Conservation (phyloP, 345 rosid genomes). For the Pugionium dolabratum region DNA sequence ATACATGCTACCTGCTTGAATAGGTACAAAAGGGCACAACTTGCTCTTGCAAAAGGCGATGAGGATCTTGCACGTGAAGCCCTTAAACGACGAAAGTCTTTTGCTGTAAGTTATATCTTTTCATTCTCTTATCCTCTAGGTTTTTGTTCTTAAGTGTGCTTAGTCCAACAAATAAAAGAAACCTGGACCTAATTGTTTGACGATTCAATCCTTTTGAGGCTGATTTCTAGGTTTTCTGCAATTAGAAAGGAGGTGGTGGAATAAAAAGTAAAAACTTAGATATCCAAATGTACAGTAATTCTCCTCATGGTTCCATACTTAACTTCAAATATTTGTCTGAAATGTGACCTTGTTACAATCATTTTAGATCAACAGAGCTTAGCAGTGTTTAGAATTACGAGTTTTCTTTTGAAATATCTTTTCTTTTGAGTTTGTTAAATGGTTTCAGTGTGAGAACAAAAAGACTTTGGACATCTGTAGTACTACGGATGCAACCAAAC, state of each 20-base stretch:
- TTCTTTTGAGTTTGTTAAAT: constrained; percentile 10
- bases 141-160: constrained; percentile 3
- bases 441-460: constrained; percentile 5
- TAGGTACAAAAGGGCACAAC: constrained; percentile 78
- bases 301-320: background rate
- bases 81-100: constrained; percentile 68
- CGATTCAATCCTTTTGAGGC: background rate
- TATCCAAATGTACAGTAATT: background rate
- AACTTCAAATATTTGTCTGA: constrained; percentile 10
- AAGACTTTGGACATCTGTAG: background rate
- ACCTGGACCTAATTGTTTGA: background rate
- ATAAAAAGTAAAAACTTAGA: background rate
- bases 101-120: constrained; percentile 52
- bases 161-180: constrained; percentile 3
- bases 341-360: background rate
- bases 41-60: constrained; percentile 74
- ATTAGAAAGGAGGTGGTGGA: constrained; percentile 14
- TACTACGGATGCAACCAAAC: background rate
- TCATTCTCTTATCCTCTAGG: background rate
- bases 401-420: background rate
- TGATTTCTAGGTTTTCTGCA: constrained; percentile 1
- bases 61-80: constrained; percentile 88
- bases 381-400: background rate
- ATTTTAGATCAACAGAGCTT: constrained; percentile 18
- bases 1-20: constrained; percentile 20